A percentile compares a stretch with the other conserved stretches of the same genome.
Evolutionary conservation across 441 rosid species (phyloP).

Genomic region (Theobroma grandiflorum): DNA sequence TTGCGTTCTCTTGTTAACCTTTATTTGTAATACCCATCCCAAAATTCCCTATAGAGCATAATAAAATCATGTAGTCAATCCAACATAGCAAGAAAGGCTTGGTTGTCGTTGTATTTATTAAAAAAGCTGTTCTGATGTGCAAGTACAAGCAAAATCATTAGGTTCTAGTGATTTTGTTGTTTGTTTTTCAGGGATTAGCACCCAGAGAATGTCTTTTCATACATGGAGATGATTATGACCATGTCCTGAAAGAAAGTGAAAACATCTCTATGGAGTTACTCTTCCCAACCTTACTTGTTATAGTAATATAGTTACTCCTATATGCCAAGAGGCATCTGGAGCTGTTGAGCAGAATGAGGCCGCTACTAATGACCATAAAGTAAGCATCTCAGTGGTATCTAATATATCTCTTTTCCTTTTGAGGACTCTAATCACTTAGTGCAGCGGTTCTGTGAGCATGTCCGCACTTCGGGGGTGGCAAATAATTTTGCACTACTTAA

Average conservation of each 20-base stretch:
- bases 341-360: slow-evolving; percentile 44
- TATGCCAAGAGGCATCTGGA: slow-evolving; percentile 63
- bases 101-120: slow-evolving; percentile 56
- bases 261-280: slow-evolving; percentile 79
- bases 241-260: slow-evolving; percentile 94
- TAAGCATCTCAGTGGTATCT: slow-evolving; percentile 35
- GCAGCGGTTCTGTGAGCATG: neutral
- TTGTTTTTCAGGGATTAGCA: slow-evolving; percentile 72
- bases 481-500: slow-evolving; percentile 23
- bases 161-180: slow-evolving; percentile 1
- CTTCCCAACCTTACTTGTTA: slow-evolving; percentile 72
- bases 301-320: slow-evolving; percentile 64
- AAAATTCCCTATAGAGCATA: neutral
- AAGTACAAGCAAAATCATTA: neutral
- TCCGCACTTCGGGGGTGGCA: neutral
- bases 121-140: neutral
- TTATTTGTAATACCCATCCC: neutral
- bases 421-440: neutral
- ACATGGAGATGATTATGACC: slow-evolving; percentile 91
- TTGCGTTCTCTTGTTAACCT: neutral
- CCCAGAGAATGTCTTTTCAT: slow-evolving; percentile 66
- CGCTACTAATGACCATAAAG: slow-evolving; percentile 48
- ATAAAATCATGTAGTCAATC: neutral
- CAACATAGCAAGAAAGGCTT: neutral
- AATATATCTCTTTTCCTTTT: neutral